Conservation (phyloP, 2,329 filamentous ascomycete species). For the Aureobasidium sp. region DNA sequence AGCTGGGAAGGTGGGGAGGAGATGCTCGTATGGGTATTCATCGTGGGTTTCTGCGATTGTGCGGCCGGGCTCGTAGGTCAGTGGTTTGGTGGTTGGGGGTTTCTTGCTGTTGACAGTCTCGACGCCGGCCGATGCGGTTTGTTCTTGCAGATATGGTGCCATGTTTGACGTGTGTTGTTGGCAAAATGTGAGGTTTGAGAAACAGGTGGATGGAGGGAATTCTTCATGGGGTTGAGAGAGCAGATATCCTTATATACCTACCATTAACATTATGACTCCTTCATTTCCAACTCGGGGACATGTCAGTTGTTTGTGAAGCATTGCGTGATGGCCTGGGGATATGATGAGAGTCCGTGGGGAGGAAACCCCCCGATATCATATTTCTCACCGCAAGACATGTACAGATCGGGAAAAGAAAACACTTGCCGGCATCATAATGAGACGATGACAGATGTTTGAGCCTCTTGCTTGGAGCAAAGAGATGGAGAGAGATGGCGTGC, state of each 20-base stretch:
- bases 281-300: neutral
- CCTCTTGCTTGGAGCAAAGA: neutral
- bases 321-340: neutral
- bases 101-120: neutral
- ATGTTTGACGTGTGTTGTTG: neutral
- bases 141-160: constrained; percentile 4
- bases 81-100: neutral
- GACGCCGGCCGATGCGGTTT: neutral
- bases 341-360: neutral
- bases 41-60: constrained; percentile 40
- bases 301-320: neutral
- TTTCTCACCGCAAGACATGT: neutral
- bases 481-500: neutral
- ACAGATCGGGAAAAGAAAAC: neutral
- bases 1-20: constrained; percentile 48
- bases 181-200: too few relatives aligned
- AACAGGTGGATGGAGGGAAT: neutral
- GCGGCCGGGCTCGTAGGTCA: constrained; percentile 44
- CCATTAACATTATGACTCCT: neutral
- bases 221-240: neutral
- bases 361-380: neutral
- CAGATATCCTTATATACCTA: neutral
- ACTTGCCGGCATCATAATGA: neutral
- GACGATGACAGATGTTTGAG: neutral
- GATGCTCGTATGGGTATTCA: constrained; percentile 46